Evolutionary conservation across 2,329 filamentous ascomycete species (phyloP), one percentile per base, ranked within the genome.

Genomic region (Microdochium bolleyi): DNA sequence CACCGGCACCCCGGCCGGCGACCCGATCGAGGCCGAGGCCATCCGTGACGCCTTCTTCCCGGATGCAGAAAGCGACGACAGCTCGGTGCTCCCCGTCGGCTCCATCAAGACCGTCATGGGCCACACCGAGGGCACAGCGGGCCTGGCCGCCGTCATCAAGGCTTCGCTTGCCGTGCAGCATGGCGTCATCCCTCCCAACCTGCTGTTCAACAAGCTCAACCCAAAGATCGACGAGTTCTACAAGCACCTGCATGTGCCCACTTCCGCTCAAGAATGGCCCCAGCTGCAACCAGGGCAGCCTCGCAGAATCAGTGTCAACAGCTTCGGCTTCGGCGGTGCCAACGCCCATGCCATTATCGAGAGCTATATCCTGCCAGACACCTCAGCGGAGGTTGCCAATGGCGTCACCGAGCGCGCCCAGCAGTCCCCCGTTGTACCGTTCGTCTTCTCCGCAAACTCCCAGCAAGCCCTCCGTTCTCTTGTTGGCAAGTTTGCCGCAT

Each of bases 91-190:
- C 38, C 49, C 25, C 13, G 58, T 62, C 2, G 61, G 59, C 1
- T 62, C 58, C 2, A 54, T 61, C 48, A 64, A 64, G 51, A 61
- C 61, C 0, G 61, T 61, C 48, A 56, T 64, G 3, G 72, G 71
- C 5, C 71, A 74, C 53, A 64, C 64, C 0, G 71, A 73, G 52
- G 63, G 64, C 7, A 61, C 66, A 1, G 64, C 64, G 2, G 71
- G 71, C 1, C 50, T 73, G 2, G 65, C 67, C 1, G 62, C 62
- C 22, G 48, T 73, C 24, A 64, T 73, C 46, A 70, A 67, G 52
- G 61, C 62, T 0, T 54, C 62, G 1, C 49, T 67, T 9, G 61
- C 61, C 3, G 38, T 71, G 8, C 62, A 70, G 38, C 59, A 65
- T 10, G 61, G 58, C 0, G 58, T 58, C 5, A 57, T 70, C 5